Conservation (phyloP, 1,284 basidiomycete species). For the Athelia sp. region DNA sequence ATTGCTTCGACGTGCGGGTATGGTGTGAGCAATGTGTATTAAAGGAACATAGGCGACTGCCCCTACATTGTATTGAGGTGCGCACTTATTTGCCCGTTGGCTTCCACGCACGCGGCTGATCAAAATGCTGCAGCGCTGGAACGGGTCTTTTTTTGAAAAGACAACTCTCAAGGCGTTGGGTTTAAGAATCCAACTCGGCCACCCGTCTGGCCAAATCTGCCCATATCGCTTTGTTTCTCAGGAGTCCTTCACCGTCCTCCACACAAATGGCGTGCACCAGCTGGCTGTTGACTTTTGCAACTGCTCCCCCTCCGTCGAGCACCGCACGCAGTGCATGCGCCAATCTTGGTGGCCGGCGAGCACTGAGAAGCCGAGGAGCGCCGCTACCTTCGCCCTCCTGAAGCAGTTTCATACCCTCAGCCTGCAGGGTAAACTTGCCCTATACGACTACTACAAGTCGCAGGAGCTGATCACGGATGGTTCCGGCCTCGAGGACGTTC, state of each 20-base stretch:
- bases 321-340: conserved; percentile 7
- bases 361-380: background rate
- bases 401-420: background rate
- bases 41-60: background rate
- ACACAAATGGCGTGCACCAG: conserved; percentile 2
- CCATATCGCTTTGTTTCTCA: background rate
- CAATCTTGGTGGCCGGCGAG: background rate
- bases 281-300: conserved; percentile 3
- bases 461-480: background rate
- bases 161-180: background rate
- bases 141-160: background rate
- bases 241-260: conserved; percentile 1
- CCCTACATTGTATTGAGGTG: conserved; percentile 1
- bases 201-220: background rate
- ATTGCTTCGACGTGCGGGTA: background rate
- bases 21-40: background rate
- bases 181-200: background rate
- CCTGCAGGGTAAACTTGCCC: background rate
- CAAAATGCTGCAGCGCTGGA: background rate
- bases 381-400: background rate
- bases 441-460: background rate
- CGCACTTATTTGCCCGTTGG: background rate
- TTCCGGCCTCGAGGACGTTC: background rate
- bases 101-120: background rate
- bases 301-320: background rate